These are phyloP conservation scores for Tephrocybe sp. DNA, from an alignment of 768 basidiomycete species.

Conservation along the genomic window DNA sequence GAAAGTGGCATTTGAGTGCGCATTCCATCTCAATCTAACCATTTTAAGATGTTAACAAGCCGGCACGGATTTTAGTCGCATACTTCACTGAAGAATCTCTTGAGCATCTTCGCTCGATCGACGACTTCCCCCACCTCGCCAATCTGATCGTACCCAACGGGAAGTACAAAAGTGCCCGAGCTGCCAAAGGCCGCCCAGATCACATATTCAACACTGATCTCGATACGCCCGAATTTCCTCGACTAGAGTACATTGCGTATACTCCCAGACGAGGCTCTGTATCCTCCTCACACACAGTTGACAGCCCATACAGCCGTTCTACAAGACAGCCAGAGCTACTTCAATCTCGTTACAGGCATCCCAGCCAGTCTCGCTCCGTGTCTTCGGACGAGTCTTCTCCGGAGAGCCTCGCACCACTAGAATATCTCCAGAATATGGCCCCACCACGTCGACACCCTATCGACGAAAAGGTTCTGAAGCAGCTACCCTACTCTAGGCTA, in stretches of 20 bases:
- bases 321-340: constrained; percentile 4
- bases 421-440: constrained; percentile 65
- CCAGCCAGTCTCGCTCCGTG: constrained; percentile 25
- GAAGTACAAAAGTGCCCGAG: constrained; percentile 71
- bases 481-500: constrained; percentile 30
- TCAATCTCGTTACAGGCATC: constrained; percentile 5
- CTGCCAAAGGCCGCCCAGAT: constrained; percentile 56
- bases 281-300: constrained; percentile 20
- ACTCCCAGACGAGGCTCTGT: constrained; percentile 27
- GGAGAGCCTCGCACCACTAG: constrained; percentile 57
- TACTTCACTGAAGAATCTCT: constrained; percentile 78
- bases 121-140: constrained; percentile 56
- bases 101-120: constrained; percentile 57
- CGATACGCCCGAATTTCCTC: constrained; percentile 35
- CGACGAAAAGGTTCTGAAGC: constrained; percentile 50
- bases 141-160: constrained; percentile 60
- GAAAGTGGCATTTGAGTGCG: constrained; percentile 81
- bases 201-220: constrained; percentile 47
- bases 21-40: constrained; percentile 22
- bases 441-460: constrained; percentile 68
- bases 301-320: constrained; percentile 13
- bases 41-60: constrained; percentile 11
- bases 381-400: constrained; percentile 30
- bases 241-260: constrained; percentile 47
- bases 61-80: constrained; percentile 51